Evolutionary conservation across 352 stramenopile genomes (phyloP).

Genomic region (Phytophthora nicotianae): DNA sequence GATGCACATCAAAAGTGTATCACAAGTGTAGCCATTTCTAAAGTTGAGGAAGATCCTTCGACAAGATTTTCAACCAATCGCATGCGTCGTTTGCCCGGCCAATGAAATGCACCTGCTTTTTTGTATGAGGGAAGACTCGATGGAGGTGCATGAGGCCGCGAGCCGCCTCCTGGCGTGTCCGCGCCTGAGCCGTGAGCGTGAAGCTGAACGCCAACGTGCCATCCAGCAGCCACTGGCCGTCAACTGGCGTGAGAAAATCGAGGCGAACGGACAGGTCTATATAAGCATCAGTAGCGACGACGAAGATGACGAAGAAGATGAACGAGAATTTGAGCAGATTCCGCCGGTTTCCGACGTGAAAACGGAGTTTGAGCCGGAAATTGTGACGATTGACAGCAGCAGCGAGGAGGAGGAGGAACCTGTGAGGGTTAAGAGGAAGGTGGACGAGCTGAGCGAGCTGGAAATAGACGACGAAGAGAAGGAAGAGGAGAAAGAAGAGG

Average conservation of each 20-base stretch:
- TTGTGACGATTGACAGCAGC: slow-evolving; percentile 47
- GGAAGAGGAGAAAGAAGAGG: slow-evolving; percentile 24
- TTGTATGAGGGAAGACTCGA: slow-evolving; percentile 23
- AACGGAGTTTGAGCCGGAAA: slow-evolving; percentile 15
- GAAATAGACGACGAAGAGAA: slow-evolving; percentile 8
- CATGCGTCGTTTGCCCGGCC: slow-evolving; percentile 12
- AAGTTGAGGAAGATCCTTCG: slow-evolving; percentile 13
- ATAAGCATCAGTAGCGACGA: slow-evolving; percentile 60
- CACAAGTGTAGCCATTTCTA: slow-evolving; percentile 22
- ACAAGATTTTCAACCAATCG: slow-evolving; percentile 29
- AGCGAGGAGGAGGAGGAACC: slow-evolving; percentile 34
- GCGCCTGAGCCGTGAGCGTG: slow-evolving; percentile 39
- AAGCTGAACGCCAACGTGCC: slow-evolving; percentile 76
- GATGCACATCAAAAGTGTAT: background rate
- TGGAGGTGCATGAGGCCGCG: slow-evolving; percentile 41
- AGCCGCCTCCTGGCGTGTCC: slow-evolving; percentile 44
- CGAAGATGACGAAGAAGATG: slow-evolving; percentile 17
- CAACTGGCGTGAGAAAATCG: slow-evolving; percentile 66
- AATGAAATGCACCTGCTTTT: slow-evolving; percentile 30
- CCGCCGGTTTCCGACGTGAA: slow-evolving; percentile 5
- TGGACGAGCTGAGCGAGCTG: slow-evolving; percentile 8
- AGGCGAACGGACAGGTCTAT: slow-evolving; percentile 56
- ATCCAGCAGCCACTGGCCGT: slow-evolving; percentile 83
- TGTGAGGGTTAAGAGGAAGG: slow-evolving; percentile 34
- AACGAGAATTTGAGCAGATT: slow-evolving; percentile 5